Conservation (phyloP, 1,284 basidiomycete species). For the Polyporus tsugae region DNA sequence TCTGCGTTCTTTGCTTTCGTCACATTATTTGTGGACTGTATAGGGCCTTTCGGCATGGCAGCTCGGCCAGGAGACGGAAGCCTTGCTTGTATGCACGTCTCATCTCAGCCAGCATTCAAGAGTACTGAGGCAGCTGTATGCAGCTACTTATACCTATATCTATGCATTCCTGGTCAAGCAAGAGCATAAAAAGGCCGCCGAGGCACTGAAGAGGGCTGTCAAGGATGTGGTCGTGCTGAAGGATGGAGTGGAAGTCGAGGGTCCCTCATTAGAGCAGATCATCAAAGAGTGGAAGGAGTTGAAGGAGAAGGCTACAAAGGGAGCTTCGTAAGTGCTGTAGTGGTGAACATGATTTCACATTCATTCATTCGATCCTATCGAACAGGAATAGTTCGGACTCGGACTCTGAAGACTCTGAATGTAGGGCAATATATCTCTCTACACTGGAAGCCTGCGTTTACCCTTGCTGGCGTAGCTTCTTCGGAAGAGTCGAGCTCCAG, state of each 20-base stretch:
- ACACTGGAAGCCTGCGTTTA: conserved; percentile 13
- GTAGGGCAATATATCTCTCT: conserved; percentile 4
- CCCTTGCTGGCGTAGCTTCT: conserved; percentile 19
- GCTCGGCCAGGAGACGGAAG: conserved; percentile 29
- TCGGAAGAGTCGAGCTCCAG: conserved; percentile 28
- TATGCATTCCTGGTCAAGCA: conserved; percentile 74
- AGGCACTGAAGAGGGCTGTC: conserved; percentile 62
- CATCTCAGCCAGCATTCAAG: background rate
- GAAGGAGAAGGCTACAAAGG: conserved; percentile 31
- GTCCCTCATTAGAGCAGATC: conserved; percentile 66
- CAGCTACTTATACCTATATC: conserved; percentile 77
- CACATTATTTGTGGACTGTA: background rate
- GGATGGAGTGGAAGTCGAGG: conserved; percentile 56
- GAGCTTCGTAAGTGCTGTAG: conserved; percentile 27
- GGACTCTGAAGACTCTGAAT: conserved; percentile 36
- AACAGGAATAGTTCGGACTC: conserved; percentile 25
- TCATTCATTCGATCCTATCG: background rate
- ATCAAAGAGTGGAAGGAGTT: conserved; percentile 65
- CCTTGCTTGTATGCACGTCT: conserved; percentile 36
- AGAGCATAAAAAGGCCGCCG: conserved; percentile 69
- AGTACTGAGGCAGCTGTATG: background rate
- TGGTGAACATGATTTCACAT: background rate
- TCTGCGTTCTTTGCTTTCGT: background rate
- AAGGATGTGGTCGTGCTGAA: conserved; percentile 65
- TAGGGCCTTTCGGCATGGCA: conserved; percentile 18